Base-by-base conservation (phyloP, 2,329 filamentous ascomycete species). In the Tricladium varicosporioides region DNA sequence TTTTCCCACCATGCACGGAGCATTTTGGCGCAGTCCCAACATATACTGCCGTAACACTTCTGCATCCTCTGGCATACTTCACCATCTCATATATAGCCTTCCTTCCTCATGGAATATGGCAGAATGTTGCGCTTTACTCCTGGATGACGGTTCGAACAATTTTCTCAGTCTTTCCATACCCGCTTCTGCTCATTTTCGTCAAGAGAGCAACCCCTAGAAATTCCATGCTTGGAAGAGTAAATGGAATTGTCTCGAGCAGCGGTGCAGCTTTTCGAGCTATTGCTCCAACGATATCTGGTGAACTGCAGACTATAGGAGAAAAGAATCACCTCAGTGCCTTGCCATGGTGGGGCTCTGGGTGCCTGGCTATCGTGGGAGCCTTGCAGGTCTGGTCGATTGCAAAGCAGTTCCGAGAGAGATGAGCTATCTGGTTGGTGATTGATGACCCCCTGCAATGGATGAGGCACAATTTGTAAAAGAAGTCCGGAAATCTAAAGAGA, bases 171-270 rank as follows among this genome's bases (percentile, higher is more conserved):
- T 44, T 52, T 11, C 27, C 50, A 2, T 52, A 52, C 18, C 50
- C 50, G 13, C 42, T 52, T 14, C 40, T 52, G 5, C 40, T 52
- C 36, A 52, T 52, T 19, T 52, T 52, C 50, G 40, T 52, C 50
- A 44, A 45, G 19, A 52, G 40, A 44, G 36, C 50, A 3, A 32
- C 40, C 11, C 50, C 50, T 4, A 8, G 15, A n/a, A 45, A 36
- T 19, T 43, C 50, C 9, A 45, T 52, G 50, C 40, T 52, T 3
- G 50, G 50, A 14, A 44, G n/a, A 31, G 50, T 52, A 5, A 52
- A 52, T 16, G 50, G 50, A 8, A 52, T 52, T 11, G 36, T 52
- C 4, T 36, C 33, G 7, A 52, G 50, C 27, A 52, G n/a, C 36
- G 50, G 50, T 14, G 50, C 50, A 16, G 36, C 40, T n/a, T 52